phyloP scores from a whole-genome alignment of 2,329 filamentous ascomycete genomes.

The Stemphylium beticola region DNA sequence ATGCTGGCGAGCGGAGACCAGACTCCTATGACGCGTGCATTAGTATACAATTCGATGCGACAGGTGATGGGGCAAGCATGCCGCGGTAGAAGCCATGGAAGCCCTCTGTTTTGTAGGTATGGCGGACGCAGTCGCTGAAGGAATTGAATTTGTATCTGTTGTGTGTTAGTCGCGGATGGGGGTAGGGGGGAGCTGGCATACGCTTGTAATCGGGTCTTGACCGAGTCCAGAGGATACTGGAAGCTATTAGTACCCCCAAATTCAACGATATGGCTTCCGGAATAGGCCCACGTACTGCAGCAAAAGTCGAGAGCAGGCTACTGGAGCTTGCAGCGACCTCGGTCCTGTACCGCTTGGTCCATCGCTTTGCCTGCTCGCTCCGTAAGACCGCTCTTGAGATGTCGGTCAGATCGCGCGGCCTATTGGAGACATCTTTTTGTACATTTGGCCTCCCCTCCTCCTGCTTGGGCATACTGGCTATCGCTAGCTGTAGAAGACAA shows the following conservation, averaged over 20 bases:
- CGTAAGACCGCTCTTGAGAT: constrained; percentile 44
- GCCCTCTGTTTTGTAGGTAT: constrained; percentile 70
- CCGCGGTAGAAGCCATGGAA: constrained; percentile 59
- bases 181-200: constrained; percentile 32
- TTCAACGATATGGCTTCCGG: no score
- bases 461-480: constrained; percentile 53
- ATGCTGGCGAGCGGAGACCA: constrained; percentile 81
- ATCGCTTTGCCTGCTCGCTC: constrained; percentile 56
- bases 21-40: constrained; percentile 60
- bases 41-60: constrained; percentile 9
- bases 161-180: constrained; percentile 21
- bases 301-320: constrained; percentile 78
- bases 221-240: constrained; percentile 81
- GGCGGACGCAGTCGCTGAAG: constrained; percentile 74
- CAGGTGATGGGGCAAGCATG: constrained; percentile 47
- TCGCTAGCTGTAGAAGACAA: constrained; percentile 59
- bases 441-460: constrained; percentile 30
- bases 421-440: constrained; percentile 27
- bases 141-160: constrained; percentile 72
- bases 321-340: constrained; percentile 79
- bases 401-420: constrained; percentile 49
- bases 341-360: constrained; percentile 78
- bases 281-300: constrained; percentile 58
- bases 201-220: constrained; percentile 89
- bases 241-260: constrained; percentile 26